Evolutionary conservation across 495 filamentous ascomycete genomes (phyloP).

Genomic region (Penicillium maclennaniae): DNA sequence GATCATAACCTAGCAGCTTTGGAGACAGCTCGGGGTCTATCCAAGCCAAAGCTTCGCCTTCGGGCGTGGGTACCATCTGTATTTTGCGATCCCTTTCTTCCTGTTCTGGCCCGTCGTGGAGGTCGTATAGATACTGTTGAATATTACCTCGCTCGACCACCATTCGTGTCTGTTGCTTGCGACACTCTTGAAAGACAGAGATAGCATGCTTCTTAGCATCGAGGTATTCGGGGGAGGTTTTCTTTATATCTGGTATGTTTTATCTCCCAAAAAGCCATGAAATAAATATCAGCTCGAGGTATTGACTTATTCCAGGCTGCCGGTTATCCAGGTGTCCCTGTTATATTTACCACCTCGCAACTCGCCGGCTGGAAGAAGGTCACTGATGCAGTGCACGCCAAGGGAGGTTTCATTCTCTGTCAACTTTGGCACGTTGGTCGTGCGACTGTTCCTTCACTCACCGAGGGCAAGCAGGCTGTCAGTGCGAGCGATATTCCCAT

Average conservation of each 20-base stretch:
- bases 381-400: conserved; percentile 50
- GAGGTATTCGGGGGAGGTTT: conserved; percentile 24
- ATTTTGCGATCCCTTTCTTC: conserved; percentile 43
- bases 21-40: conserved; percentile 41
- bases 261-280: not conserved
- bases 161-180: conserved; percentile 42
- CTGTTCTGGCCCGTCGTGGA: conserved; percentile 48
- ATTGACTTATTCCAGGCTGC: conserved; percentile 22
- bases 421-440: conserved; percentile 53
- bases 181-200: conserved; percentile 41
- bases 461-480: conserved; percentile 20
- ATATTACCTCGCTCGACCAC: conserved; percentile 44
- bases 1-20: conserved; percentile 43
- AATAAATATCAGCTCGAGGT: not conserved
- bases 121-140: conserved; percentile 49
- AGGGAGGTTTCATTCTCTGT: conserved; percentile 47
- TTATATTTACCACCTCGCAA: conserved; percentile 44
- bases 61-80: conserved; percentile 41
- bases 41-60: conserved; percentile 46
- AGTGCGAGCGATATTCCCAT: conserved; percentile 26
- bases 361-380: conserved; percentile 47
- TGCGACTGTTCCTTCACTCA: conserved; percentile 35
- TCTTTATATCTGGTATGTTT: conserved; percentile 20
- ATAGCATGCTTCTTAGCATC: conserved; percentile 36
- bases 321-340: conserved; percentile 44